phyloP scores from a whole-genome alignment of 768 basidiomycete genomes.

The Pleurotus eryngii region DNA sequence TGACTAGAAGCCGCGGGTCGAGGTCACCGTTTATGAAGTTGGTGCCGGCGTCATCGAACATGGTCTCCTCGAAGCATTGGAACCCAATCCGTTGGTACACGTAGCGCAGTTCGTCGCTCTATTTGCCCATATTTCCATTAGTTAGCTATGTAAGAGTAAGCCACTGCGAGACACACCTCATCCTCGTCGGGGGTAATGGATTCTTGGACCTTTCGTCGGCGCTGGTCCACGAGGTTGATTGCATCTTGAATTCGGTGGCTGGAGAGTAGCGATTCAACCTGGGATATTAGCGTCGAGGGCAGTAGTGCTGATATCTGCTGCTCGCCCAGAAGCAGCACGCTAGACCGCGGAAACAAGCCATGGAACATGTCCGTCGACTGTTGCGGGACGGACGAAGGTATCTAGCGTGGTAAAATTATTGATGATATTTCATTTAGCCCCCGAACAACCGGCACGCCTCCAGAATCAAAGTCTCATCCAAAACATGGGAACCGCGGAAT shows the following conservation, averaged over 20 bases:
- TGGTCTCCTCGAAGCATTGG: conserved; percentile 71
- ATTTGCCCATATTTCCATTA: background rate
- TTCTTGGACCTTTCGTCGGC: conserved; percentile 53
- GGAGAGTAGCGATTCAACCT: conserved; percentile 66
- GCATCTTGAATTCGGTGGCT: conserved; percentile 65
- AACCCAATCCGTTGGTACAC: conserved; percentile 83
- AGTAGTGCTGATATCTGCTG: conserved; percentile 64
- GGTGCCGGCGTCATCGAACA: conserved; percentile 80
- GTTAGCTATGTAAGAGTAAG: background rate
- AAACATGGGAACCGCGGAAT: no score
- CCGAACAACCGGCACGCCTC: no score
- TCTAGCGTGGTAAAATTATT: no score
- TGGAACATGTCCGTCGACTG: background rate
- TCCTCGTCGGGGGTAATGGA: conserved; percentile 50
- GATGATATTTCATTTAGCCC: no score
- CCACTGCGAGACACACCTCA: conserved; percentile 38
- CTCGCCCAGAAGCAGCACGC: conserved; percentile 58
- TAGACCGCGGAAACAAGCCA: conserved; percentile 62
- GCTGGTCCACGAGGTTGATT: conserved; percentile 55
- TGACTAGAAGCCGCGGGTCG: conserved; percentile 81
- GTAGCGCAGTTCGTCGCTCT: conserved; percentile 72
- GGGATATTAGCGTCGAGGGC: conserved; percentile 69
- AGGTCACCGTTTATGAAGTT: conserved; percentile 75
- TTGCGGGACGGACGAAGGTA: no score
- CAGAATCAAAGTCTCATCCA: no score